Percentiles rank a stretch among this genome's conserved stretches.
These are phyloP conservation scores for Hypseocharis bilobata DNA, from an alignment of 441 rosid species.

Conservation along the genomic window DNA sequence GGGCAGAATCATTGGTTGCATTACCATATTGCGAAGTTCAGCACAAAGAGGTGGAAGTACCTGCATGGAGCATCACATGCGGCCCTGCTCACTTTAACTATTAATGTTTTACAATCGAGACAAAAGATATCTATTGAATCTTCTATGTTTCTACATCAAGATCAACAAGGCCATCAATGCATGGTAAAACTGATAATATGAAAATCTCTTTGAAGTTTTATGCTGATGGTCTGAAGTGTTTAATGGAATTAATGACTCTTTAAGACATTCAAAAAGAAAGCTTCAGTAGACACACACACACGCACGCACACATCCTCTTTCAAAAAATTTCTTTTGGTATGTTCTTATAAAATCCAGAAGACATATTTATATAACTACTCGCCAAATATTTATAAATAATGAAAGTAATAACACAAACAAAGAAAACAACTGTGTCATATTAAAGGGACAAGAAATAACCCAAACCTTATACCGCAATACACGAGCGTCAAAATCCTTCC, in stretches of 20 bases:
- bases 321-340: not conserved
- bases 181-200: not conserved
- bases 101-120: not conserved
- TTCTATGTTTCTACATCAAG: not conserved
- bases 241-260: not conserved
- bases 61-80: constrained; percentile 32
- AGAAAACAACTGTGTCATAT: constrained; percentile 12
- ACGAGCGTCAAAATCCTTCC: constrained; percentile 96
- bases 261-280: not conserved
- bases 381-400: not conserved
- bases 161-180: constrained; percentile 3
- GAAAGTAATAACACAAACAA: not conserved
- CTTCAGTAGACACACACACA: not conserved
- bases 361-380: not conserved
- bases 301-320: too few species aligned
- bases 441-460: constrained; percentile 11
- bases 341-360: not conserved
- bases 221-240: too few species aligned
- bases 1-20: constrained; percentile 92
- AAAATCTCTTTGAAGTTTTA: not conserved
- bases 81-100: constrained; percentile 8
- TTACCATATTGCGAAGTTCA: constrained; percentile 87
- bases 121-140: not conserved
- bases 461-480: constrained; percentile 92
- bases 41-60: constrained; percentile 95